Percentiles rank a stretch among this genome's conserved stretches.
phyloP scores from a whole-genome alignment of 257 asterid species.

The Prunella vulgaris region DNA sequence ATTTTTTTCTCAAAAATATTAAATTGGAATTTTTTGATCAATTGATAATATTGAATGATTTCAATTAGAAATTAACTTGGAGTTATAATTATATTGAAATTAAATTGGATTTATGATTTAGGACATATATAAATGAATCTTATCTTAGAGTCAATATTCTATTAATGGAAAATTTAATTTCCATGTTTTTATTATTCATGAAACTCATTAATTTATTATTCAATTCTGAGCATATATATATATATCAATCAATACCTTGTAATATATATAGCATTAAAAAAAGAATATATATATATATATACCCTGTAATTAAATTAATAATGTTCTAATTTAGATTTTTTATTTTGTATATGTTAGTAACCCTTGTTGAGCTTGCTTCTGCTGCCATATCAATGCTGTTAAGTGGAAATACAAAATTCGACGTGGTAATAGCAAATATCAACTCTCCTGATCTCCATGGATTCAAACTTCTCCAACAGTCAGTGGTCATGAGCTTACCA shows the following conservation, averaged over 20 bases:
- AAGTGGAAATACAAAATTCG: constrained; percentile 31
- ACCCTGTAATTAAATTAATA: not conserved
- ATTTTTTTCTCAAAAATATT: no score
- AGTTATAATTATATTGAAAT: no score
- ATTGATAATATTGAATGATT: not conserved
- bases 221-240: no score
- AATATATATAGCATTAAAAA: no score
- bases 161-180: not conserved
- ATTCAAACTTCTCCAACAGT: constrained; percentile 33
- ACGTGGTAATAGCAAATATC: constrained; percentile 36
- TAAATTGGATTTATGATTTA: no score
- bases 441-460: constrained; percentile 47
- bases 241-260: not conserved
- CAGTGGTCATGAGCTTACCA: constrained; percentile 33
- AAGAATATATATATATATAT: no score
- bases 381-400: constrained; percentile 35
- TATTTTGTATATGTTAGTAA: constrained; percentile 16
- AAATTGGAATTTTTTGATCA: no score
- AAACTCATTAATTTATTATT: not conserved
- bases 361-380: constrained; percentile 33
- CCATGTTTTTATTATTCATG: not conserved
- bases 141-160: not conserved
- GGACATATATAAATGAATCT: no score
- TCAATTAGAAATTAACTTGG: no score
- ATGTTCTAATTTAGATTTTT: not conserved